Evolutionary conservation across 2,329 filamentous ascomycete species (phyloP).

Genomic region (Fragosphaeria purpurea): DNA sequence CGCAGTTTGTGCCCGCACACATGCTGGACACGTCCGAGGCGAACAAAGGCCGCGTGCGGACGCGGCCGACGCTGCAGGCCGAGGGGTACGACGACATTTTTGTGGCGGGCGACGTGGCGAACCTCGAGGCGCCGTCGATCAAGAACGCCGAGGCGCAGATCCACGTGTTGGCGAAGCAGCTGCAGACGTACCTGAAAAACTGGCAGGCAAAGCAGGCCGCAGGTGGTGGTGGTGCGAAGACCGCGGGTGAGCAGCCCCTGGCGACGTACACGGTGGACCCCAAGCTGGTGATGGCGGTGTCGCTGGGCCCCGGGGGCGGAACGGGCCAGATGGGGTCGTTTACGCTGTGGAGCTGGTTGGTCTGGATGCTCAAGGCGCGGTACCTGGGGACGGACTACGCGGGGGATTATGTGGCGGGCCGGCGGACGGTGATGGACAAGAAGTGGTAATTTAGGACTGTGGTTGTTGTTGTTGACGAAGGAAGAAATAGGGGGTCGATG

Average conservation of each 20-base stretch:
- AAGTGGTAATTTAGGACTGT: constrained; percentile 3
- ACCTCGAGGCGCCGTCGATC: constrained; percentile 16
- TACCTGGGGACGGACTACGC: constrained; percentile 15
- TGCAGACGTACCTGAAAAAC: constrained; percentile 14
- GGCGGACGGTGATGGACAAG: neutral
- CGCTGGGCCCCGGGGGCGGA: constrained; percentile 17
- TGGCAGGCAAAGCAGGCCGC: neutral
- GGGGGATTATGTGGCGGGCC: constrained; percentile 6
- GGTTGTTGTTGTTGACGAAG: no score
- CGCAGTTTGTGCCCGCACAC: constrained; percentile 16
- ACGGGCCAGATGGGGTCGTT: constrained; percentile 18
- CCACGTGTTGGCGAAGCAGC: constrained; percentile 13
- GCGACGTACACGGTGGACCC: constrained; percentile 12
- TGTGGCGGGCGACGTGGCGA: constrained; percentile 20
- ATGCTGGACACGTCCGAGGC: constrained; percentile 16
- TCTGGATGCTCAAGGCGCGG: constrained; percentile 16
- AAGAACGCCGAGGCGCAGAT: constrained; percentile 17
- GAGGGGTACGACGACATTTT: constrained; percentile 20
- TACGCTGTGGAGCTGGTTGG: constrained; percentile 14
- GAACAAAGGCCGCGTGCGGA: constrained; percentile 13
- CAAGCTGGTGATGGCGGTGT: constrained; percentile 13
- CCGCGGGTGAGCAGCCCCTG: neutral
- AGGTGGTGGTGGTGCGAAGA: no score
- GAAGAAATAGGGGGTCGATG: no score
- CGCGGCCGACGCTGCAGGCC: constrained; percentile 16